Percentiles rank a stretch among this genome's conserved stretches.
Evolutionary conservation across 2,329 filamentous ascomycete genomes (phyloP).

Genomic region (Fusarium sp.): DNA sequence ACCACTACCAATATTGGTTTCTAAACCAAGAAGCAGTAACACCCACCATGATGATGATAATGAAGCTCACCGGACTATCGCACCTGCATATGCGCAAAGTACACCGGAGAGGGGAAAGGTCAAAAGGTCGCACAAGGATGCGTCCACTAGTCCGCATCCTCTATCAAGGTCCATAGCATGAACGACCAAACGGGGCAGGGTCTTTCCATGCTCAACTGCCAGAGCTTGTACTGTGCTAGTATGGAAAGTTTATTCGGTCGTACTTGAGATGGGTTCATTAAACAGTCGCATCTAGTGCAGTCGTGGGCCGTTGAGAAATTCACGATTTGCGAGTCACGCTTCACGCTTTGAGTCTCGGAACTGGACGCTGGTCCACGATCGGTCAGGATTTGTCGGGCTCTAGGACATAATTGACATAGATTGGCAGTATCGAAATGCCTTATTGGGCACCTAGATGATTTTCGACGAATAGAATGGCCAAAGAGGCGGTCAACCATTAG

Average conservation of each 20-base stretch:
- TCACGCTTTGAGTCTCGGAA: slow-evolving; percentile 31
- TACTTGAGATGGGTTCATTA: slow-evolving; percentile 44
- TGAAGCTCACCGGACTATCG: slow-evolving; percentile 37
- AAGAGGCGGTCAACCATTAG: slow-evolving; percentile 44
- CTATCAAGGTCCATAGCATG: slow-evolving; percentile 34
- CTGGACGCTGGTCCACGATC: slow-evolving; percentile 23
- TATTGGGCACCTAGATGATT: slow-evolving; percentile 23
- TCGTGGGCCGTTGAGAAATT: slow-evolving; percentile 35
- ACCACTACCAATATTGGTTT: slow-evolving; percentile 12
- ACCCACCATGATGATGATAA: slow-evolving; percentile 34
- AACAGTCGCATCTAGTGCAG: slow-evolving; percentile 42
- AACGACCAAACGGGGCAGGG: slow-evolving; percentile 20
- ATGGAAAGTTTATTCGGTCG: slow-evolving; percentile 41
- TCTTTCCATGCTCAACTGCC: slow-evolving; percentile 34
- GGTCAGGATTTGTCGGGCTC: slow-evolving; percentile 25
- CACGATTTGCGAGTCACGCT: slow-evolving; percentile 40
- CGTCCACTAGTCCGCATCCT: slow-evolving; percentile 35
- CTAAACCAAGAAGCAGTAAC: slow-evolving; percentile 36
- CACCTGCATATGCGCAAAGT: slow-evolving; percentile 41
- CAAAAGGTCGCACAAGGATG: slow-evolving; percentile 39
- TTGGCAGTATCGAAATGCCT: slow-evolving; percentile 20
- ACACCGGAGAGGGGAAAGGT: slow-evolving; percentile 39
- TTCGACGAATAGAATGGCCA: slow-evolving; percentile 36
- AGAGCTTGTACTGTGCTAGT: slow-evolving; percentile 42
- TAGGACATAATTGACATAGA: slow-evolving; percentile 30